Evolutionary conservation across 257 asterid species (phyloP).

Genomic region (Nicotiana tabacum): DNA sequence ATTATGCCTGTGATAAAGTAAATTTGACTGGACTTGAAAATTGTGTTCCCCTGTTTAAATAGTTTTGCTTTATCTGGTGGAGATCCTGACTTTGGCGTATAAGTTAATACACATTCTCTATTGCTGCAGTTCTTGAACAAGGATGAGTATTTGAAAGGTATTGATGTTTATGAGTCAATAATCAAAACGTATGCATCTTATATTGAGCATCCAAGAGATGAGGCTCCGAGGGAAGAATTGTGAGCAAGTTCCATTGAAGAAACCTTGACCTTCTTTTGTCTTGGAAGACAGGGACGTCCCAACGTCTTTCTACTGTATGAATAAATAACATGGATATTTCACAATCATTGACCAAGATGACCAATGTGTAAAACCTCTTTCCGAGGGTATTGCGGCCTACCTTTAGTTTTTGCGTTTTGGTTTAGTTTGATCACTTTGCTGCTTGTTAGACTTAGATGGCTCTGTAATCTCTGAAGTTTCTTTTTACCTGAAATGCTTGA

Average conservation of each 20-base stretch:
- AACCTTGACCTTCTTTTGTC: neutral
- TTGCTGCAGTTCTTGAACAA: conserved; percentile 80
- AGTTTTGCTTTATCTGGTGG: conserved; percentile 1
- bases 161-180: conserved; percentile 60
- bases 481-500: no score
- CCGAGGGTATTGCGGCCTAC: no score
- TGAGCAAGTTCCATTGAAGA: conserved; percentile 19
- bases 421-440: no score
- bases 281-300: neutral
- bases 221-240: conserved; percentile 57
- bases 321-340: neutral
- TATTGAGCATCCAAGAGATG: conserved; percentile 34
- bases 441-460: no score
- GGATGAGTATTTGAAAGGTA: conserved; percentile 85
- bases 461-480: no score
- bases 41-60: neutral
- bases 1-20: neutral
- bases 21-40: neutral
- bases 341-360: neutral
- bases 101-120: neutral
- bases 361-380: neutral
- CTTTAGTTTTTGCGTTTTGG: no score
- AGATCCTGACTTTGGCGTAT: neutral
- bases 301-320: neutral
- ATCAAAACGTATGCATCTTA: conserved; percentile 71